Percentiles rank a stretch among this genome's conserved stretches.
Conservation (phyloP, 2,329 filamentous ascomycete species). For the Trichoderma sp. region DNA sequence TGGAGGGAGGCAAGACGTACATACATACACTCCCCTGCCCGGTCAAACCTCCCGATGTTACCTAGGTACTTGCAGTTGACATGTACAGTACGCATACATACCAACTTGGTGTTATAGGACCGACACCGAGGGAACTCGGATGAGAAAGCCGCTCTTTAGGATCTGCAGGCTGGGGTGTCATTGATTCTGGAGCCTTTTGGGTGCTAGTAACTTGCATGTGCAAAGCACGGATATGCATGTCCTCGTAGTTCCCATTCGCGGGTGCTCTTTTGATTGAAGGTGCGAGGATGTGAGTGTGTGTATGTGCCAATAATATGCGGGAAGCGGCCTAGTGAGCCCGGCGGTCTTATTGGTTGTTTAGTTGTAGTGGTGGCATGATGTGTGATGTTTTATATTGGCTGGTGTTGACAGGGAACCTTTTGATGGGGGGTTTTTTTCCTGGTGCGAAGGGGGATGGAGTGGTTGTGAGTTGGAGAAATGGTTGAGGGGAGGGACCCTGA, state of each 20-base stretch:
- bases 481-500: too few relatives aligned
- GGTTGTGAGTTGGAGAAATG: too few relatives aligned
- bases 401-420: too few relatives aligned
- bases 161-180: slow-evolving; percentile 21
- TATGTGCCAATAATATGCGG: neutral
- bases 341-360: neutral
- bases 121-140: neutral
- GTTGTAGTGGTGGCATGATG: too few relatives aligned
- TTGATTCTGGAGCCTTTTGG: slow-evolving; percentile 10
- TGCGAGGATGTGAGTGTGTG: neutral
- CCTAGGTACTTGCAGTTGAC: neutral
- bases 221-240: neutral
- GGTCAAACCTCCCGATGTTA: slow-evolving; percentile 1
- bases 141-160: slow-evolving; percentile 7
- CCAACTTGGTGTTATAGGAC: neutral
- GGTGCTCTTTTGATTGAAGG: neutral
- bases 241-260: neutral
- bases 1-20: neutral
- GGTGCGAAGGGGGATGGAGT: too few relatives aligned
- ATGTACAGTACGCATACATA: neutral
- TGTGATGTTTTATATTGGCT: too few relatives aligned
- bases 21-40: neutral
- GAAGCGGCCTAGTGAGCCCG: neutral
- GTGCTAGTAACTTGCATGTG: neutral
- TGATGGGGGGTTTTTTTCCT: too few relatives aligned